phyloP scores from a whole-genome alignment of 2,329 filamentous ascomycete genomes.

The Pseudogymnoascus destructans region DNA sequence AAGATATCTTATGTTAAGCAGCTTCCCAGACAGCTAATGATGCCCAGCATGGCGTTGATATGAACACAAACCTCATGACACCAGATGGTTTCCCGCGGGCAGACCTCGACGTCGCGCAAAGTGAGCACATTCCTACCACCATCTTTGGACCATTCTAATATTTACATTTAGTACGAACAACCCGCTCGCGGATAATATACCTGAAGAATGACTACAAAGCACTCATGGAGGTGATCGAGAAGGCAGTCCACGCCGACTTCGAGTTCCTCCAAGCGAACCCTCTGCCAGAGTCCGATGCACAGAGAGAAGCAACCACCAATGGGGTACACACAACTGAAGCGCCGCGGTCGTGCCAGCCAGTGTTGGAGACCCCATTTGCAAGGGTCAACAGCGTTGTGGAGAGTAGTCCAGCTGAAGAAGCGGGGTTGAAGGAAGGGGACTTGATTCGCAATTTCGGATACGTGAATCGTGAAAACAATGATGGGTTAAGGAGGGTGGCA shows the following conservation, averaged over 20 bases:
- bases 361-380: constrained; percentile 58
- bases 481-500: constrained; percentile 72
- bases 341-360: constrained; percentile 22
- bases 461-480: constrained; percentile 74
- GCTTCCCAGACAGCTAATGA: constrained; percentile 12
- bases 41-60: constrained; percentile 72
- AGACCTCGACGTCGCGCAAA: constrained; percentile 90
- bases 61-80: constrained; percentile 79
- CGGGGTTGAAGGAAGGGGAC: constrained; percentile 71
- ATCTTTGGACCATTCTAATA: not conserved
- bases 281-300: constrained; percentile 19
- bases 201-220: constrained; percentile 89
- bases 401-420: constrained; percentile 67
- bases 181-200: constrained; percentile 74
- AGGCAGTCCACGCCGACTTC: constrained; percentile 79
- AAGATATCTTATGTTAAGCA: not conserved
- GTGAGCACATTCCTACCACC: constrained; percentile 35
- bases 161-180: constrained; percentile 64
- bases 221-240: constrained; percentile 72
- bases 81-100: constrained; percentile 83
- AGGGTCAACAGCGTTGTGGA: constrained; percentile 74
- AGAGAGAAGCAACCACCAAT: constrained; percentile 17
- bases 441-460: constrained; percentile 73
- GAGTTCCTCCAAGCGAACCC: constrained; percentile 48
- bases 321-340: constrained; percentile 24